These are phyloP conservation scores for Camellia sinensis DNA, from an alignment of 148 eudicot species.

Conservation along the genomic window DNA sequence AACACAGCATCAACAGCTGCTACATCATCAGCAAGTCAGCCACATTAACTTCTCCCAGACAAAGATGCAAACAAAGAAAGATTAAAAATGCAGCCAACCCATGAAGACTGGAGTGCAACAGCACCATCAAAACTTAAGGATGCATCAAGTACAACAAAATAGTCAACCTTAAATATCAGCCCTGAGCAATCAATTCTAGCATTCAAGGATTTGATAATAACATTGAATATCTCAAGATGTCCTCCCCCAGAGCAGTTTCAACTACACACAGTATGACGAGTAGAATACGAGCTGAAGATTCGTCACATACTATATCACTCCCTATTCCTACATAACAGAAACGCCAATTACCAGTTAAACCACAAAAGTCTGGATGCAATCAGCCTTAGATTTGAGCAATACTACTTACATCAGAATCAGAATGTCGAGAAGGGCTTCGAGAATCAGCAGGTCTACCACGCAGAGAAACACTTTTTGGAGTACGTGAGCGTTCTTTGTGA, in stretches of 20 bases:
- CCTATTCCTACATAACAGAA: slow-evolving; percentile 42
- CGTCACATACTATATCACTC: background rate
- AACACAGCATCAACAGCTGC: slow-evolving; percentile 37
- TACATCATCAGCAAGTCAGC: slow-evolving; percentile 26
- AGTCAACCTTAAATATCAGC: slow-evolving; percentile 22
- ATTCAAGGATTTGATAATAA: slow-evolving; percentile 14
- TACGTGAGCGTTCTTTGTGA: slow-evolving; percentile 46
- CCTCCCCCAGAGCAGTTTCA: slow-evolving; percentile 10
- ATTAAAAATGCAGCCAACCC: background rate
- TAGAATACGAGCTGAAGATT: slow-evolving; percentile 5
- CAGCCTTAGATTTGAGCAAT: background rate
- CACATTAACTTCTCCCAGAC: slow-evolving; percentile 10
- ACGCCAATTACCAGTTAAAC: background rate
- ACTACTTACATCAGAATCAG: slow-evolving; percentile 78
- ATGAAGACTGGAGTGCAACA: slow-evolving; percentile 11
- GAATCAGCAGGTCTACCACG: slow-evolving; percentile 56
- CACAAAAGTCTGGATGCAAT: background rate
- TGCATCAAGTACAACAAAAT: slow-evolving; percentile 19
- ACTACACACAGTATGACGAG: slow-evolving; percentile 1
- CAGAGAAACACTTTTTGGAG: slow-evolving; percentile 59
- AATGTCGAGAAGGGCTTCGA: slow-evolving; percentile 74
- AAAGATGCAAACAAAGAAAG: background rate
- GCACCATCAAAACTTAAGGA: slow-evolving; percentile 7
- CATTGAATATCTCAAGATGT: slow-evolving; percentile 9
- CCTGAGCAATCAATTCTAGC: slow-evolving; percentile 15